Evolutionary conservation across 148 eudicot genomes (phyloP).

Genomic region (Rhododendron vialii): DNA sequence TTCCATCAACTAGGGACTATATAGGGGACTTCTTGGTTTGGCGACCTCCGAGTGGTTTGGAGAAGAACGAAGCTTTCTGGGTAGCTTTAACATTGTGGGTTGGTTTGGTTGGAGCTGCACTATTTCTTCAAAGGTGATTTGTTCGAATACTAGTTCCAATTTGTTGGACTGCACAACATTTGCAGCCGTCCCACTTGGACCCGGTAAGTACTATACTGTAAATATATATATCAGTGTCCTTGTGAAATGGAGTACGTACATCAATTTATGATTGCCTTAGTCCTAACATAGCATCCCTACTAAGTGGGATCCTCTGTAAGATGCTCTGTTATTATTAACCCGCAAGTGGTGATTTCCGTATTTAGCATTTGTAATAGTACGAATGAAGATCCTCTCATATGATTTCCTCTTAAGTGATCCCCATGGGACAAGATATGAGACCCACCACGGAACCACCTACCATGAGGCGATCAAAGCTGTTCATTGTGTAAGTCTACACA

Average conservation of each 20-base stretch:
- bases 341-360: no score
- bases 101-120: constrained; percentile 76
- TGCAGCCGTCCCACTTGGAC: not conserved
- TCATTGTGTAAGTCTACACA: not conserved
- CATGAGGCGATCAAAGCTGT: not conserved
- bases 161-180: not conserved
- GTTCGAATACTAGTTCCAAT: not conserved
- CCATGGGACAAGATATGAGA: no score
- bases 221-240: not conserved
- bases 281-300: not conserved
- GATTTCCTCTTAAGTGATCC: no score
- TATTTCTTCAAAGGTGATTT: constrained; percentile 57
- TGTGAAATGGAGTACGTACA: not conserved
- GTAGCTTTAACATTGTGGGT: constrained; percentile 67
- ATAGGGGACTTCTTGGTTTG: constrained; percentile 71
- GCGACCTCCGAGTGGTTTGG: constrained; percentile 72
- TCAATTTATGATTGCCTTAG: not conserved
- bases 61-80: constrained; percentile 76
- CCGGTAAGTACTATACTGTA: not conserved
- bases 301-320: no score
- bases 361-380: no score
- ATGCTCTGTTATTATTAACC: no score
- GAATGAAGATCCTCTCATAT: no score
- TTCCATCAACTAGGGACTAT: constrained; percentile 59
- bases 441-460: no score